These are phyloP conservation scores for Trichoderma brevicompactum DNA, from an alignment of 2,329 filamentous ascomycete genomes.

Conservation along the genomic window DNA sequence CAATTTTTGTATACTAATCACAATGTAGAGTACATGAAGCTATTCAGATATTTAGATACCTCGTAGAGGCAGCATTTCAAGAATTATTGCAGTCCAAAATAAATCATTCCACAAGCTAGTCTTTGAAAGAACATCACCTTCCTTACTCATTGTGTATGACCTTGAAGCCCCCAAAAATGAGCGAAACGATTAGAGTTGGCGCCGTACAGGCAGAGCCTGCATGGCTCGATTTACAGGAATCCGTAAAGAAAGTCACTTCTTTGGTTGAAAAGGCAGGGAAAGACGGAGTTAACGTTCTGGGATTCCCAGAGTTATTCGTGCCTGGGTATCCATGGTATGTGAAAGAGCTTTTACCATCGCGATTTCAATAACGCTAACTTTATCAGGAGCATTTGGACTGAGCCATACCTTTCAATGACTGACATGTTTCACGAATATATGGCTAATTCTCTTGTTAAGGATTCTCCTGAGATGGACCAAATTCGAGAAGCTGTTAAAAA, in stretches of 20 bases:
- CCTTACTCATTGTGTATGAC: background rate
- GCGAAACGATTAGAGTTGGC: constrained; percentile 44
- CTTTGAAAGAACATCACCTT: too few species aligned
- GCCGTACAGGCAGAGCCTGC: constrained; percentile 62
- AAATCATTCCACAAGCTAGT: too few species aligned
- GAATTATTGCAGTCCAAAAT: too few species aligned
- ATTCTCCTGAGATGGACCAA: constrained; percentile 48
- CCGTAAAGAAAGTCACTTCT: constrained; percentile 58
- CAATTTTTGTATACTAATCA: too few species aligned
- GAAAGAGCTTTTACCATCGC: background rate
- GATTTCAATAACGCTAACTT: background rate
- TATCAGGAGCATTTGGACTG: constrained; percentile 15
- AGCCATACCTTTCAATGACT: background rate
- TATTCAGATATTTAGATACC: too few species aligned
- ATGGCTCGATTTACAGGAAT: constrained; percentile 60
- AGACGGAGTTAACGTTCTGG: constrained; percentile 57
- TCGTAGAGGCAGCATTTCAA: too few species aligned
- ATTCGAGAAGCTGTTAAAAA: constrained; percentile 46
- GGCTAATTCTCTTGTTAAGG: constrained; percentile 34
- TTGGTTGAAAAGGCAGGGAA: constrained; percentile 58
- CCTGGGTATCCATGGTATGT: constrained; percentile 55
- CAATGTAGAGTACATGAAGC: too few species aligned
- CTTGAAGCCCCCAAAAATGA: background rate
- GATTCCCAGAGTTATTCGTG: constrained; percentile 57
- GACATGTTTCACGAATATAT: constrained; percentile 20